Conservation (phyloP, 1,139 yeast species). For the Debaryomycetaceae sp. region DNA sequence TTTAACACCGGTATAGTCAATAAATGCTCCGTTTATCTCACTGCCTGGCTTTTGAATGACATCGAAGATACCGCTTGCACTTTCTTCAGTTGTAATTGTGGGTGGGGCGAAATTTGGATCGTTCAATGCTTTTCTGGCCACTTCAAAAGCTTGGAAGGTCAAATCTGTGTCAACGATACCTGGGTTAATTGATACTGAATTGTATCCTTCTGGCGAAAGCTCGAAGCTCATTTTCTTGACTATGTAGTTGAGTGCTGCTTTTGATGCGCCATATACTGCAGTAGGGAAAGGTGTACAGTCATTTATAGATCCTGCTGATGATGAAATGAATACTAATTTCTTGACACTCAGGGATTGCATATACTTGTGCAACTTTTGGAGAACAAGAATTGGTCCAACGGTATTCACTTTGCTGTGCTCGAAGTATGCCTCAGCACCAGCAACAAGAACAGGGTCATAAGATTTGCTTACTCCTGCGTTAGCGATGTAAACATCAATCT, state of each 20-base stretch:
- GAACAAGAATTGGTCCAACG: conserved; percentile 26
- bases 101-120: too few relatives aligned
- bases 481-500: conserved; percentile 15
- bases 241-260: conserved; percentile 12
- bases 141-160: not conserved
- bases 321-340: conserved; percentile 22
- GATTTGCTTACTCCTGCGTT: conserved; percentile 13
- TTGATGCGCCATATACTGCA: conserved; percentile 25
- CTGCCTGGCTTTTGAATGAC: too few relatives aligned
- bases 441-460: conserved; percentile 3
- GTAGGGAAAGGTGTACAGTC: conserved; percentile 7
- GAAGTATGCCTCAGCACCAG: conserved; percentile 12
- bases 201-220: conserved; percentile 17
- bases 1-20: too few relatives aligned
- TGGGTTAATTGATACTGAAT: conserved; percentile 25
- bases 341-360: conserved; percentile 16
- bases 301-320: conserved; percentile 19
- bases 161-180: conserved; percentile 29
- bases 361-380: conserved; percentile 23
- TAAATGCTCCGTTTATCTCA: too few relatives aligned
- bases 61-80: too few relatives aligned
- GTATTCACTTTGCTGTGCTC: conserved; percentile 22
- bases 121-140: too few relatives aligned
- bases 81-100: too few relatives aligned
- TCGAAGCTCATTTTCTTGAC: too few relatives aligned